Percentiles rank a stretch among this genome's conserved stretches.
phyloP scores from a whole-genome alignment of 805 yeast genomes.

The Lachancea sp. region DNA sequence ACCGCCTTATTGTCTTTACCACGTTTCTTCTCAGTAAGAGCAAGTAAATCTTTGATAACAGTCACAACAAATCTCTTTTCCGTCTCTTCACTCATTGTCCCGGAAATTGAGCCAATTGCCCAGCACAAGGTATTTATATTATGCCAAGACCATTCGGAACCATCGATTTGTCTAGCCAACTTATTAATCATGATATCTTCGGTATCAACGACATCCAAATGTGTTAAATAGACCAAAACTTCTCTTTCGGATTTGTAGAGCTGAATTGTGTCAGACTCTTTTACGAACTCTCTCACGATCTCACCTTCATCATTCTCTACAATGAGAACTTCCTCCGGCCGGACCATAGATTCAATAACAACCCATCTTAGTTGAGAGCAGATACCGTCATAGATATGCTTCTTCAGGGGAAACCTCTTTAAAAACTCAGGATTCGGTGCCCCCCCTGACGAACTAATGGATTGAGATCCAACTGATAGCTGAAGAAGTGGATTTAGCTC shows the following conservation, averaged over 20 bases:
- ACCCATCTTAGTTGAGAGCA: slow-evolving; percentile 81
- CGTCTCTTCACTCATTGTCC: slow-evolving; percentile 97
- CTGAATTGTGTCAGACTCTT: slow-evolving; percentile 94
- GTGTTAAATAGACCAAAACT: slow-evolving; percentile 90
- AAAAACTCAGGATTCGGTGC: slow-evolving; percentile 80
- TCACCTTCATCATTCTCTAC: slow-evolving; percentile 99
- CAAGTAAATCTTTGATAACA: slow-evolving; percentile 85
- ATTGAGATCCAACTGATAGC: slow-evolving; percentile 39
- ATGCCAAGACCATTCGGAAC: slow-evolving; percentile 98
- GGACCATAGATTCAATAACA: slow-evolving; percentile 95
- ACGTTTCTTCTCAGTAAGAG: slow-evolving; percentile 89
- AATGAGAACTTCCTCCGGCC: slow-evolving; percentile 95
- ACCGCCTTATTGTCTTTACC: slow-evolving; percentile 98
- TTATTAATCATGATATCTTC: slow-evolving; percentile 90
- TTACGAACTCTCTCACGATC: slow-evolving; percentile 93
- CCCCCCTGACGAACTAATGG: slow-evolving; percentile 51
- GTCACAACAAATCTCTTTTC: slow-evolving; percentile 90
- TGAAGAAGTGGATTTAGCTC: slow-evolving; percentile 76
- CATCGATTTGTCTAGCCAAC: slow-evolving; percentile 88
- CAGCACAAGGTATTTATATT: slow-evolving; percentile 95
- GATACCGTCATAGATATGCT: slow-evolving; percentile 72
- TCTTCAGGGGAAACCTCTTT: slow-evolving; percentile 76
- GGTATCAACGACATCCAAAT: slow-evolving; percentile 88
- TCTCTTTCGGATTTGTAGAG: slow-evolving; percentile 94
- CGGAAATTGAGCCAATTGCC: slow-evolving; percentile 99